phyloP scores from a whole-genome alignment of 2,329 filamentous ascomycete genomes.

The Xylariomycetidae sp. region DNA sequence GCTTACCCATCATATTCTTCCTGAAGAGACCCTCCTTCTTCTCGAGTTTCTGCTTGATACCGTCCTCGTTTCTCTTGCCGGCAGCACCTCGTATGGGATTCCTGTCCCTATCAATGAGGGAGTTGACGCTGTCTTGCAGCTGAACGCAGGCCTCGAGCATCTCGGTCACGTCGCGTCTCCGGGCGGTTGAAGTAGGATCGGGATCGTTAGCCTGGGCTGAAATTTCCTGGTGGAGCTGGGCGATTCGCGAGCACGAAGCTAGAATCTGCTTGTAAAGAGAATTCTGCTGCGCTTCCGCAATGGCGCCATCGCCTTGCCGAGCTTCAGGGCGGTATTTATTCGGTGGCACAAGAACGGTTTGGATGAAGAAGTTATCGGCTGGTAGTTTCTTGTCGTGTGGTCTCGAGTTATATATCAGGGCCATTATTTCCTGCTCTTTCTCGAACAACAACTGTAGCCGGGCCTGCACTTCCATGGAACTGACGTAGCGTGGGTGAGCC shows the following conservation, averaged over 20 bases:
- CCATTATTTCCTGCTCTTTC: slow-evolving; percentile 78
- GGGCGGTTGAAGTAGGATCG: slow-evolving; percentile 28
- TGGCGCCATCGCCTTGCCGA: slow-evolving; percentile 71
- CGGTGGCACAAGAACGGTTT: slow-evolving; percentile 80
- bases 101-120: slow-evolving; percentile 84
- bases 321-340: slow-evolving; percentile 89
- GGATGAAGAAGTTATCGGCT: slow-evolving; percentile 92
- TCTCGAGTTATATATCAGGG: slow-evolving; percentile 79
- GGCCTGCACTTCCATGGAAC: slow-evolving; percentile 76
- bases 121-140: slow-evolving; percentile 86
- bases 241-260: slow-evolving; percentile 67
- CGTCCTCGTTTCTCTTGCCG: slow-evolving; percentile 76
- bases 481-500: slow-evolving; percentile 67
- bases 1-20: slow-evolving; percentile 99
- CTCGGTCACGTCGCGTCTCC: slow-evolving; percentile 63
- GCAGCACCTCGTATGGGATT: slow-evolving; percentile 77
- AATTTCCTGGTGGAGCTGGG: slow-evolving; percentile 69
- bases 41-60: slow-evolving; percentile 95
- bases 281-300: slow-evolving; percentile 87
- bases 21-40: slow-evolving; percentile 98
- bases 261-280: slow-evolving; percentile 81
- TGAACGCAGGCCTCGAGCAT: slow-evolving; percentile 78
- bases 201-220: slow-evolving; percentile 36
- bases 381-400: slow-evolving; percentile 59
- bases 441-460: slow-evolving; percentile 76